These are phyloP conservation scores for Globisporangium cystogenes DNA, from an alignment of 352 stramenopile species.

Conservation along the genomic window DNA sequence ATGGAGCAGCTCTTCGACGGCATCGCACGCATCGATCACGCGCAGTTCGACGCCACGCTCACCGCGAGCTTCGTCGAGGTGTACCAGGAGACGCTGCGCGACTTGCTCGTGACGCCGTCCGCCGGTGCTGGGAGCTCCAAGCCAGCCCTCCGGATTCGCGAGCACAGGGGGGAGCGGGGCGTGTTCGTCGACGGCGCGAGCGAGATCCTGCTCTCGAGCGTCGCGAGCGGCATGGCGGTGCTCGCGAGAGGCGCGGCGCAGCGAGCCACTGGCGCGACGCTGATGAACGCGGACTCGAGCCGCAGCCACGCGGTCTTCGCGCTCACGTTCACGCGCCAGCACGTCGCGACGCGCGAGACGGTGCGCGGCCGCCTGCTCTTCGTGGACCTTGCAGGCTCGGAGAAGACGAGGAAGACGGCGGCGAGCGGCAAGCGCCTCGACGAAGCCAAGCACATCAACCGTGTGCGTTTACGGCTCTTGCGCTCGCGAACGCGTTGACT, in stretches of 20 bases:
- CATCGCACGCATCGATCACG: slow-evolving; percentile 11
- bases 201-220: slow-evolving; percentile 29
- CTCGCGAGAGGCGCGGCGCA: slow-evolving; percentile 31
- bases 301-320: slow-evolving; percentile 70
- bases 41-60: slow-evolving; percentile 26
- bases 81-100: slow-evolving; percentile 62
- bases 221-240: slow-evolving; percentile 22
- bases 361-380: slow-evolving; percentile 37
- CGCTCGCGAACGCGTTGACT: neutral
- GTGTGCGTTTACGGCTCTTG: slow-evolving; percentile 16
- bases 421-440: slow-evolving; percentile 49
- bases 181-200: slow-evolving; percentile 49
- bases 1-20: slow-evolving; percentile 29
- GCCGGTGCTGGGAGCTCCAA: neutral
- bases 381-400: slow-evolving; percentile 67
- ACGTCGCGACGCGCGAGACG: slow-evolving; percentile 2
- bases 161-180: slow-evolving; percentile 21
- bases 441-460: slow-evolving; percentile 75
- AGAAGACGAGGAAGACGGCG: slow-evolving; percentile 50
- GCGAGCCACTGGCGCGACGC: slow-evolving; percentile 35
- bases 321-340: slow-evolving; percentile 34
- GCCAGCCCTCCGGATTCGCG: slow-evolving; percentile 27
- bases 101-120: slow-evolving; percentile 41
- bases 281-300: slow-evolving; percentile 61
- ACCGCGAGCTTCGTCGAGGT: slow-evolving; percentile 59